A percentile compares a stretch with the other conserved stretches of the same genome.
These are phyloP conservation scores for Colletotrichum cuscutae DNA, from an alignment of 2,329 filamentous ascomycete species.

Conservation along the genomic window DNA sequence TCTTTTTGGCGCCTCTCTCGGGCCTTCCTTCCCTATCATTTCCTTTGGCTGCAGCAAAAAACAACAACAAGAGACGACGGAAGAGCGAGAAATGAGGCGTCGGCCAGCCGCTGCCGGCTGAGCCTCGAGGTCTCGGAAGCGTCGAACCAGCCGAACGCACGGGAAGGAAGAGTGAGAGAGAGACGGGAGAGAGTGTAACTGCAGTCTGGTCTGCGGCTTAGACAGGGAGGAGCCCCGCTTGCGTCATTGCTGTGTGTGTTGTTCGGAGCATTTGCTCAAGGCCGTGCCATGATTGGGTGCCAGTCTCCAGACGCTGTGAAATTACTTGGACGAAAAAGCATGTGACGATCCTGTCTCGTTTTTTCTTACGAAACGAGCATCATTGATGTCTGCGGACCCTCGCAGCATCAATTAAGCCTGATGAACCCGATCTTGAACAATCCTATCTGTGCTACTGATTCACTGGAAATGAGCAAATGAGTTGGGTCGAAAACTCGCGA, in stretches of 20 bases:
- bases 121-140: neutral
- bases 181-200: no score
- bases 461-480: neutral
- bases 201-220: slow-evolving; percentile 1
- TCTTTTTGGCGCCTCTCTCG: neutral
- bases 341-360: slow-evolving; percentile 23
- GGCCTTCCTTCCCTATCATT: slow-evolving; percentile 19
- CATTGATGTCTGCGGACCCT: neutral
- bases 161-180: neutral
- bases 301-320: no score
- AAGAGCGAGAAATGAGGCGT: neutral
- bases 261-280: slow-evolving; percentile 26
- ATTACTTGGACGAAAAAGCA: slow-evolving; percentile 16
- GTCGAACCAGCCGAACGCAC: slow-evolving; percentile 13
- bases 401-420: neutral
- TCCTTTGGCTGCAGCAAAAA: neutral
- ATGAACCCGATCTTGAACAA: neutral
- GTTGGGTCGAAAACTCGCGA: neutral
- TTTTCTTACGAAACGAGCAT: slow-evolving; percentile 15
- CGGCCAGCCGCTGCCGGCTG: slow-evolving; percentile 12
- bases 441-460: neutral
- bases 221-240: slow-evolving; percentile 22
- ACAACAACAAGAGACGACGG: no score
- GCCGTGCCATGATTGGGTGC: slow-evolving; percentile 12
- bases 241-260: slow-evolving; percentile 24